phyloP scores from a whole-genome alignment of 805 yeast species.

The Scheffersomyces ergatensis region DNA sequence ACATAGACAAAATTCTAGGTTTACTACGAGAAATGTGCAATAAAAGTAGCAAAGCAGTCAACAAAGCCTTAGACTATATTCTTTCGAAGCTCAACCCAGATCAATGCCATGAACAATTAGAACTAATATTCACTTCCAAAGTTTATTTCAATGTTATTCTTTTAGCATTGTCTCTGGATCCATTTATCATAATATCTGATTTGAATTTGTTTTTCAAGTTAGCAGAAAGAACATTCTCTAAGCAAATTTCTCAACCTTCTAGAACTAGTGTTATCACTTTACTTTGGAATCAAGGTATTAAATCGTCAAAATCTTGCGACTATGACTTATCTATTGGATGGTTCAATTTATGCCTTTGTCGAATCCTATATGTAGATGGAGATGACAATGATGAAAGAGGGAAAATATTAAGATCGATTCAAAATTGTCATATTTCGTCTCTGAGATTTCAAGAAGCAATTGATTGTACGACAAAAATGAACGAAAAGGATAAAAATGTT shows the following conservation, averaged over 20 bases:
- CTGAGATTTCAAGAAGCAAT: background rate
- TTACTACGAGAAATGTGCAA: background rate
- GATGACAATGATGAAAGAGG: conserved; percentile 1
- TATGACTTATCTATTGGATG: conserved; percentile 1
- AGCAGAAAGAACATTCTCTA: conserved; percentile 2
- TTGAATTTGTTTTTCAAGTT: conserved; percentile 2
- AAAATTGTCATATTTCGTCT: background rate
- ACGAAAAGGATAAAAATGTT: conserved; percentile 2
- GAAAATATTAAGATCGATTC: conserved; percentile 2
- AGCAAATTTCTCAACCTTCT: background rate
- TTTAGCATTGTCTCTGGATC: too few relatives aligned
- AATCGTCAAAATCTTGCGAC: background rate
- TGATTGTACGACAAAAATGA: background rate
- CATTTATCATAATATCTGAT: background rate
- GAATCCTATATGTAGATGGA: conserved; percentile 1
- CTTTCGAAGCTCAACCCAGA: background rate
- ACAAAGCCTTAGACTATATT: conserved; percentile 4
- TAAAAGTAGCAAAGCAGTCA: background rate
- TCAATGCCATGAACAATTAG: background rate
- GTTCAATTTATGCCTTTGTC: conserved; percentile 2
- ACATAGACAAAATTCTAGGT: background rate
- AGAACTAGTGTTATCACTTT: conserved; percentile 1
- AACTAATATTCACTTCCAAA: background rate
- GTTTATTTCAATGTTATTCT: background rate
- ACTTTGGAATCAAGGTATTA: conserved; percentile 4